A percentile compares a stretch with the other conserved stretches of the same genome.
These are phyloP conservation scores for Colletotrichum scovillei DNA, from an alignment of 2,329 filamentous ascomycete genomes.

Conservation along the genomic window DNA sequence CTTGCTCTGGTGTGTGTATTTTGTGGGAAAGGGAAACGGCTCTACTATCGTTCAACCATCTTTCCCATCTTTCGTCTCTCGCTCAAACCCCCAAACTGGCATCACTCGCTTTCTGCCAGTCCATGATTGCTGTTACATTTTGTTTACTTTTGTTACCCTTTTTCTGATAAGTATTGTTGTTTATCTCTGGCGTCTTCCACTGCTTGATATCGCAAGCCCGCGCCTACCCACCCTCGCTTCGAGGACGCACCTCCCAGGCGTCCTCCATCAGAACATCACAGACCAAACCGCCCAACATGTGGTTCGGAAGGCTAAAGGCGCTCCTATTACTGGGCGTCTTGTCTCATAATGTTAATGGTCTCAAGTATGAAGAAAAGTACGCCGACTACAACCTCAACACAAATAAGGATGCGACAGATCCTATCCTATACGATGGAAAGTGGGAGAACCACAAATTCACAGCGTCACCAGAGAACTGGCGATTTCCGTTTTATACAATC, in stretches of 20 bases:
- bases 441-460: slow-evolving; percentile 64
- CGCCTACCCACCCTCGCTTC: slow-evolving; percentile 22
- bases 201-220: slow-evolving; percentile 24
- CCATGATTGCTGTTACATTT: slow-evolving; percentile 12
- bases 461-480: slow-evolving; percentile 70
- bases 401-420: slow-evolving; percentile 64
- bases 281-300: slow-evolving; percentile 27
- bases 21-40: slow-evolving; percentile 29
- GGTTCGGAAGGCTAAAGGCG: slow-evolving; percentile 26
- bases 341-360: slow-evolving; percentile 38
- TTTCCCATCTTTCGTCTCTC: slow-evolving; percentile 32
- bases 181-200: not conserved
- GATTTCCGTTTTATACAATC: slow-evolving; percentile 74
- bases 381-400: slow-evolving; percentile 70
- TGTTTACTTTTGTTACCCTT: slow-evolving; percentile 4
- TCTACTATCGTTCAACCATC: slow-evolving; percentile 31
- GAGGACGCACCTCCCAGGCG: slow-evolving; percentile 28
- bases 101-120: slow-evolving; percentile 34
- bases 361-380: slow-evolving; percentile 41
- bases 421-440: slow-evolving; percentile 68
- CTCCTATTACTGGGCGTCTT: slow-evolving; percentile 32
- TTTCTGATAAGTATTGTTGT: slow-evolving; percentile 4
- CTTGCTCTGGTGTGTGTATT: slow-evolving; percentile 16
- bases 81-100: slow-evolving; percentile 29
- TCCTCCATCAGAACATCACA: slow-evolving; percentile 14